Conservation (phyloP, 2,329 filamentous ascomycete species). For the Claviceps sp. region DNA sequence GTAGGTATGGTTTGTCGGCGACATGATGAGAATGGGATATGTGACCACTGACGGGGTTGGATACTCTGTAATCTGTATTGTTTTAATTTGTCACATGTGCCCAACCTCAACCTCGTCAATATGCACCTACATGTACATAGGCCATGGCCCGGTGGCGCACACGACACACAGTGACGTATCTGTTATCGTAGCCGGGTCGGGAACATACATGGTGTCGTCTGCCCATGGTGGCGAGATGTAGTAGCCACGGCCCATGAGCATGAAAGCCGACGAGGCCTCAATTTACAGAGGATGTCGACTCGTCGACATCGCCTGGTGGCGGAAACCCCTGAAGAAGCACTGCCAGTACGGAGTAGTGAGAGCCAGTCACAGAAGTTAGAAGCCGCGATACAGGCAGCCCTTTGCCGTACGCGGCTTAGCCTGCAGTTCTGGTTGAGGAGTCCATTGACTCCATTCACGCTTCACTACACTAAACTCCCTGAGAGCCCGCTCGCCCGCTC, state of each 20-base stretch:
- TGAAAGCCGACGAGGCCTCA: neutral
- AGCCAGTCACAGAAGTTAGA: neutral
- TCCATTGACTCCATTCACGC: neutral
- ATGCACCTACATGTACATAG: too few species aligned
- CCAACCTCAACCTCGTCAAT: too few species aligned
- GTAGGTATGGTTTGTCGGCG: too few species aligned
- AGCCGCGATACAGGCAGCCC: neutral
- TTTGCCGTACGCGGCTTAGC: constrained; percentile 9
- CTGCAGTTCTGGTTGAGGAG: constrained; percentile 13
- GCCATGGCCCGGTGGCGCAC: too few species aligned
- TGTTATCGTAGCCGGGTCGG: neutral
- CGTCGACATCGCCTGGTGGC: neutral
- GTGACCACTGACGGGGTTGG: too few species aligned
- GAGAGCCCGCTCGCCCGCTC: neutral
- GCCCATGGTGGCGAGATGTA: neutral
- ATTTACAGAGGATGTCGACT: neutral
- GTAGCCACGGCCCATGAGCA: neutral
- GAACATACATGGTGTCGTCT: neutral
- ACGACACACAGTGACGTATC: neutral
- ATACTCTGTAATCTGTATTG: too few species aligned
- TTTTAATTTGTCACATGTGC: too few species aligned
- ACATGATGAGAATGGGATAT: too few species aligned
- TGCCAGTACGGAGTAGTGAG: neutral
- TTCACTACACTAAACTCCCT: neutral
- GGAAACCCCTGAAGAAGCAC: neutral